Evolutionary conservation across 306 rosid genomes (phyloP).

Genomic region (Delonix regia): DNA sequence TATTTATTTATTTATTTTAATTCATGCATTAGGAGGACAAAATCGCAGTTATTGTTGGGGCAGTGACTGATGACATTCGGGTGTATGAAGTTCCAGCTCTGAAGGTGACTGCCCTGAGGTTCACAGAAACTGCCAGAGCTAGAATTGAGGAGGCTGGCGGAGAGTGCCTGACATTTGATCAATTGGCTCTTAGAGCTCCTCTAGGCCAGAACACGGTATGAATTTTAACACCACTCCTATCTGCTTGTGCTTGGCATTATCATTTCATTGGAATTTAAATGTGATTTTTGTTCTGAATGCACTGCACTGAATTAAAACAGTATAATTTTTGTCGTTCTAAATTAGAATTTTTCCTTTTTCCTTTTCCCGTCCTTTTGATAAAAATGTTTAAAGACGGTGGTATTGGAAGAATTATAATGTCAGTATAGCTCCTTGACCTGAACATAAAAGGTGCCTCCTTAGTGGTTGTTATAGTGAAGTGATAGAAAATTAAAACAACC

Average conservation of each 20-base stretch:
- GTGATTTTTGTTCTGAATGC: neutral
- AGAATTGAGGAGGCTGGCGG: slow-evolving; percentile 24
- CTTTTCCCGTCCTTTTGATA: neutral
- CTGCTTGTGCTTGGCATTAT: neutral
- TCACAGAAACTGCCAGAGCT: slow-evolving; percentile 21
- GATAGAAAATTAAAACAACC: neutral
- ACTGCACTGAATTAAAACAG: neutral
- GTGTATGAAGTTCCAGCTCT: slow-evolving; percentile 3
- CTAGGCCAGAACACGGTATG: slow-evolving; percentile 11
- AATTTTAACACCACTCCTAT: neutral
- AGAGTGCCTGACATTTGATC: slow-evolving; percentile 20
- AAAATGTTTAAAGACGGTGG: neutral
- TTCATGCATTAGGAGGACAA: slow-evolving; percentile 14
- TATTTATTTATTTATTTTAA: neutral
- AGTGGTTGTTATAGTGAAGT: neutral
- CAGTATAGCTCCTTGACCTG: neutral
- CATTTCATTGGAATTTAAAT: neutral
- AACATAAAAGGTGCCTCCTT: neutral
- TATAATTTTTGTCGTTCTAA: no score
- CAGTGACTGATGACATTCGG: slow-evolving; percentile 8
- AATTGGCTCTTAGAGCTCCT: slow-evolving; percentile 21
- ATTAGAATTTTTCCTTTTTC: neutral
- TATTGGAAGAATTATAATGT: neutral
- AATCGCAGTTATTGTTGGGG: neutral
- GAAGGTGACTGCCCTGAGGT: slow-evolving; percentile 26